Base-by-base conservation (phyloP, 768 basidiomycete genomes). In the Exidia glandulosa region DNA sequence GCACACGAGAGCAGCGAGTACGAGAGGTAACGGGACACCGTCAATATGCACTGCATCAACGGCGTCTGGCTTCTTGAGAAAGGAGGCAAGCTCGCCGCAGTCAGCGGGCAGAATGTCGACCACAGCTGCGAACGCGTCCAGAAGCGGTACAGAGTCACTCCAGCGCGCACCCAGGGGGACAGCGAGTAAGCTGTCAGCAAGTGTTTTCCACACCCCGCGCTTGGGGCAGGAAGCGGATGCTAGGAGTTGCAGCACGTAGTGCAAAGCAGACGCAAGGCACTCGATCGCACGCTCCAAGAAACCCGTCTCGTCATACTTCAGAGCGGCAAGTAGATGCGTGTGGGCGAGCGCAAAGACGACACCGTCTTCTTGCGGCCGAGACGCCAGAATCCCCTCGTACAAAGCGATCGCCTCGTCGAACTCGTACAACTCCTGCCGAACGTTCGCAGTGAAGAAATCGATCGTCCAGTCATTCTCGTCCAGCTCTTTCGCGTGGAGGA, bases 381-480 rank as follows among this genome's bases (percentile, higher is more conserved):
- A 63, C 5, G 69, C 68, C 23, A 88, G 72, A 50, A 95, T 79
- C 6, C 70, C 70, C 60, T 80, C 70, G 67, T 90, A 86, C 1
- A 81, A 76, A 27, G 69, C 67, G 63, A 96, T 85, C 1, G 96
- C 88, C n/a, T 88, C 84, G 33, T 80, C 75, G 65, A 83, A 87
- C 54, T 84, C 77, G 1, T 90, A 87, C 60, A 88, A 82, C 63
- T 90, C 86, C 31, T 81, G 80, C 63, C 90, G 85, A 32, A 94
- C 88, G 41, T 94, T 87, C 3, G 85, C 95, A 50, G 91, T 86
- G 68, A 94, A 78, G 74, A 86, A 97, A 3, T 75, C 72, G 66
- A 86, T 88, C 63, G 89, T 75, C 95, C 95, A 98, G 63, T 92
- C 86, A 12, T 80, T 72, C 0, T 89, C 84, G 25, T 83, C 75